phyloP scores from a whole-genome alignment of 2,329 filamentous ascomycete species.

The Ceratocystis colombiana region DNA sequence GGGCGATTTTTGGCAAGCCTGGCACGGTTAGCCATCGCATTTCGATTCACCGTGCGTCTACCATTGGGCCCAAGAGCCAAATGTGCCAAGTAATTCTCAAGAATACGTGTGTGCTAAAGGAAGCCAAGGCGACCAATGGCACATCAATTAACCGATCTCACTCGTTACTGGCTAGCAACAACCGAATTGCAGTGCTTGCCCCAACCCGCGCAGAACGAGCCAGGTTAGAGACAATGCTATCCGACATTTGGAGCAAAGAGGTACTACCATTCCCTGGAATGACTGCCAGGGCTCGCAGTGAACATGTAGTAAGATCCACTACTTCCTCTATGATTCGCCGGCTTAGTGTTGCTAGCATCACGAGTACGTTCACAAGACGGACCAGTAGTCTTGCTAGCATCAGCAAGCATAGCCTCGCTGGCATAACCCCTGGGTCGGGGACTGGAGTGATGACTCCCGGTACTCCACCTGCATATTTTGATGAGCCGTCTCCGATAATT shows the following conservation, averaged over 20 bases:
- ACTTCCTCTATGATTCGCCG: conserved; percentile 81
- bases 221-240: conserved; percentile 61
- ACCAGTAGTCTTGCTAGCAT: conserved; percentile 47
- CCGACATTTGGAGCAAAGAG: conserved; percentile 77
- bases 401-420: conserved; percentile 26
- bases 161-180: conserved; percentile 61
- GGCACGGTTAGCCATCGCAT: conserved; percentile 55
- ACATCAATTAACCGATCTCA: conserved; percentile 64
- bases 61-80: conserved; percentile 57
- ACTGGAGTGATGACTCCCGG: conserved; percentile 12
- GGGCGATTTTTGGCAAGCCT: conserved; percentile 63
- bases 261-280: conserved; percentile 75
- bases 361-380: conserved; percentile 63
- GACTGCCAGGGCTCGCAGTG: conserved; percentile 51
- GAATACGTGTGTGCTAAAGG: conserved; percentile 63
- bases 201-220: conserved; percentile 66
- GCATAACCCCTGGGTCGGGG: conserved; percentile 19
- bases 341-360: conserved; percentile 70
- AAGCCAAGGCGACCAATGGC: conserved; percentile 38
- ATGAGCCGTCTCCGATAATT: conserved; percentile 21
- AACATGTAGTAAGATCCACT: conserved; percentile 65
- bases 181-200: conserved; percentile 57
- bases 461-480: conserved; percentile 20
- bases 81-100: conserved; percentile 73
- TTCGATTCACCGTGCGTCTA: conserved; percentile 70